A percentile compares a stretch with the other conserved stretches of the same genome.
These are phyloP conservation scores for Thraustotheca clavata DNA, from an alignment of 352 stramenopile species.

Conservation along the genomic window DNA sequence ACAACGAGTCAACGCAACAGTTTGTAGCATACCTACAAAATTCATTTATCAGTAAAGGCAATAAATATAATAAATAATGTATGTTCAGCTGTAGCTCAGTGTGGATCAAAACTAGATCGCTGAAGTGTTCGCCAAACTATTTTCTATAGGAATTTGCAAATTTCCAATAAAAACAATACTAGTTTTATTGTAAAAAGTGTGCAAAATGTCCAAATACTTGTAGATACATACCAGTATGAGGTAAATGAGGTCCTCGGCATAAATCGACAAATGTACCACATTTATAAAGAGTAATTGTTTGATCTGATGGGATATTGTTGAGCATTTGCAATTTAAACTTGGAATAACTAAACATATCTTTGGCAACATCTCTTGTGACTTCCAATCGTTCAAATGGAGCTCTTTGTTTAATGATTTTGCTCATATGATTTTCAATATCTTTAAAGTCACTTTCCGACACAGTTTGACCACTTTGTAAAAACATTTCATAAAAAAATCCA, in stretches of 20 bases:
- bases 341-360: constrained; percentile 87
- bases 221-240: constrained; percentile 81
- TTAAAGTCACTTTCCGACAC: constrained; percentile 66
- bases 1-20: constrained; percentile 93
- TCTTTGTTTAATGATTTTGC: constrained; percentile 92
- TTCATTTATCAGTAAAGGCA: neutral
- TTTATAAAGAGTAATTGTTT: constrained; percentile 93
- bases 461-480: constrained; percentile 48
- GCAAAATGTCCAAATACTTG: constrained; percentile 30
- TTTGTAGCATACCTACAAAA: constrained; percentile 69
- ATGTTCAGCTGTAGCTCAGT: constrained; percentile 73
- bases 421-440: constrained; percentile 84
- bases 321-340: constrained; percentile 96
- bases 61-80: constrained; percentile 30
- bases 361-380: constrained; percentile 84
- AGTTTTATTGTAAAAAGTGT: constrained; percentile 12
- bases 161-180: no score
- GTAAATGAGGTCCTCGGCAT: constrained; percentile 94
- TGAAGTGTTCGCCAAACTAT: constrained; percentile 57
- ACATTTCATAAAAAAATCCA: constrained; percentile 99
- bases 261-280: constrained; percentile 97
- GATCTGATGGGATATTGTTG: constrained; percentile 92
- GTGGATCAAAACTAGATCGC: constrained; percentile 60
- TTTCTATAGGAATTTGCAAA: neutral
- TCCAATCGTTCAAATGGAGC: constrained; percentile 91